phyloP scores from a whole-genome alignment of 805 yeast species.

The Candida incommunis region DNA sequence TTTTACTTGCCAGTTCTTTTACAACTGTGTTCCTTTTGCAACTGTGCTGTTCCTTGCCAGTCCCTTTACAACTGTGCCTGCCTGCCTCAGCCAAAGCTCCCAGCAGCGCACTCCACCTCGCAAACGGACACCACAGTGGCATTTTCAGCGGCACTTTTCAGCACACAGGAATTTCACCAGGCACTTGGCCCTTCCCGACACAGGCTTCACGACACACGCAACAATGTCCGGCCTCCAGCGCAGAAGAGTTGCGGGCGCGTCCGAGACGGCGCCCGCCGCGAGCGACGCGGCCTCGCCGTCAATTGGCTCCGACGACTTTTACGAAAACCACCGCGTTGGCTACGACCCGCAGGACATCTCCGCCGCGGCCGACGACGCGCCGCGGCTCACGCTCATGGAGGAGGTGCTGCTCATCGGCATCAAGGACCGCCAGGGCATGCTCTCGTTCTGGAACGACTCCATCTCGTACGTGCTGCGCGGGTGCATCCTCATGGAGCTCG shows the following conservation, averaged over 20 bases:
- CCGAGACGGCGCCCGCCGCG: not conserved
- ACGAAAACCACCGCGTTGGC: constrained; percentile 15
- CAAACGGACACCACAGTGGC: too few species aligned
- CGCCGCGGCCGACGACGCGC: constrained; percentile 31
- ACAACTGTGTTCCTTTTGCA: too few species aligned
- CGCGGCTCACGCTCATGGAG: constrained; percentile 85
- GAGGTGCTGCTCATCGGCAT: constrained; percentile 88
- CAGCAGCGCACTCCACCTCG: too few species aligned
- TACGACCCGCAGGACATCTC: constrained; percentile 60
- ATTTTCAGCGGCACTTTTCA: too few species aligned
- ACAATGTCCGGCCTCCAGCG: constrained; percentile 15
- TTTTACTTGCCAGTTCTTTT: too few species aligned
- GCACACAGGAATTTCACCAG: too few species aligned
- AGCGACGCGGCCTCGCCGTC: constrained; percentile 2
- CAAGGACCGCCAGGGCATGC: constrained; percentile 90
- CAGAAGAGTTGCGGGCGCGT: constrained; percentile 12
- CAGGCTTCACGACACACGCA: too few species aligned
- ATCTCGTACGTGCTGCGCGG: constrained; percentile 94
- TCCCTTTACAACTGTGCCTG: too few species aligned
- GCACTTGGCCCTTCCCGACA: too few species aligned
- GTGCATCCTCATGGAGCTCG: constrained; percentile 81
- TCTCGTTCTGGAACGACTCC: constrained; percentile 96
- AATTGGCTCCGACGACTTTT: constrained; percentile 1
- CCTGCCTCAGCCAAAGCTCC: too few species aligned
- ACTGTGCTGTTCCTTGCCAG: too few species aligned